These are phyloP conservation scores for Trichoderma virens DNA, from an alignment of 495 filamentous ascomycete genomes.

Conservation along the genomic window DNA sequence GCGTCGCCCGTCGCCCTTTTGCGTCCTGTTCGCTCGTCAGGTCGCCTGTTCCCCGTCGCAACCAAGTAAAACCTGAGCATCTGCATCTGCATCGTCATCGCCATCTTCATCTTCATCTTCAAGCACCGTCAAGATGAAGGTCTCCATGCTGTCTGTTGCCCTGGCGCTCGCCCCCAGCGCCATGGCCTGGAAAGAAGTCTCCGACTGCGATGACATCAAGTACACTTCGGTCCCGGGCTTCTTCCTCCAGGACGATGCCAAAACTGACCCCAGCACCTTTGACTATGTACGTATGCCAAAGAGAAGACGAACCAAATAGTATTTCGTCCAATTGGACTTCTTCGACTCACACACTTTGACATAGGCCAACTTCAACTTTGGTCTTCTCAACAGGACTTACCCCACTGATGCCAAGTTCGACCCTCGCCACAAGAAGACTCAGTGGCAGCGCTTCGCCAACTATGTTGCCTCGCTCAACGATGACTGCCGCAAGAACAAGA, in stretches of 20 bases:
- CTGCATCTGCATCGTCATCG: background rate
- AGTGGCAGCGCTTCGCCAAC: conserved; percentile 26
- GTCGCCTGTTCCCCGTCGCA: background rate
- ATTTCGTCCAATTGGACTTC: too few relatives aligned
- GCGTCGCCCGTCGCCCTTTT: background rate
- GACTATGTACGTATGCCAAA: background rate
- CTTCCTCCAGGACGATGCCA: background rate
- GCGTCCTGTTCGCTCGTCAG: background rate
- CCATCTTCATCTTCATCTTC: too few relatives aligned
- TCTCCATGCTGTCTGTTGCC: background rate
- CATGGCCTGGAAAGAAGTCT: background rate
- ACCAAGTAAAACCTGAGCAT: background rate
- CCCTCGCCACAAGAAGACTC: conserved; percentile 13
- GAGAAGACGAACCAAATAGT: background rate
- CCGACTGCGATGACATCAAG: background rate
- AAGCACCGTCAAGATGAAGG: background rate
- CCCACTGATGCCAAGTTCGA: conserved; percentile 22
- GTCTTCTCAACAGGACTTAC: conserved; percentile 24
- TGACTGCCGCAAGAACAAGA: background rate
- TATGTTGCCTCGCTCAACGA: conserved; percentile 23
- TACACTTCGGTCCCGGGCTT: background rate
- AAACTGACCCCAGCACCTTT: background rate
- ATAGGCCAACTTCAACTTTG: conserved; percentile 14
- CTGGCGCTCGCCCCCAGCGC: background rate
- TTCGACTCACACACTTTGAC: background rate